A percentile compares a stretch with the other conserved stretches of the same genome.
Conservation (phyloP, 345 rosid genomes). For the Zanthoxylum bungeanum region DNA sequence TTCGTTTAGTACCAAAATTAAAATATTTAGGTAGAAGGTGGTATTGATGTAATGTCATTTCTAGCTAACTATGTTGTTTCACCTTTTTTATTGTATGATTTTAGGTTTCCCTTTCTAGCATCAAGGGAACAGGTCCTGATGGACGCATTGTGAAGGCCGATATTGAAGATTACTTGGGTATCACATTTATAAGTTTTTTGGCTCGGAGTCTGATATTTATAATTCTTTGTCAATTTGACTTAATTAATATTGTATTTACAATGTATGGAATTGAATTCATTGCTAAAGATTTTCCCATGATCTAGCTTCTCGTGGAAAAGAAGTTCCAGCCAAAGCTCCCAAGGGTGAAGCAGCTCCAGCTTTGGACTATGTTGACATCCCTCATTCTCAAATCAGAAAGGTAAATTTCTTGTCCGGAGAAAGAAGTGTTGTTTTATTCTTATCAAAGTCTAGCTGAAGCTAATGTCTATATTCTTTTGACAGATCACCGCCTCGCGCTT, state of each 20-base stretch:
- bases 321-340: constrained; percentile 52
- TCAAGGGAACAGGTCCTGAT: constrained; percentile 92
- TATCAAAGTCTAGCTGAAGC: constrained; percentile 5
- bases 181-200: constrained; percentile 3
- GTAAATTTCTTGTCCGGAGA: constrained; percentile 22
- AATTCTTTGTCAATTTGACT: constrained; percentile 1
- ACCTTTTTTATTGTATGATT: constrained; percentile 9
- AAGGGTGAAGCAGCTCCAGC: constrained; percentile 43
- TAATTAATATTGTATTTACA: neutral
- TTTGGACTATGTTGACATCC: constrained; percentile 84
- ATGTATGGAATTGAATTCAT: constrained; percentile 1
- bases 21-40: neutral
- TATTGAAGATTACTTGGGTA: constrained; percentile 91
- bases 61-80: constrained; percentile 8
- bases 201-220: neutral
- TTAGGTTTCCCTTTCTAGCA: constrained; percentile 76
- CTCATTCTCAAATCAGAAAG: constrained; percentile 95
- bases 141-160: constrained; percentile 89
- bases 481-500: constrained; percentile 95
- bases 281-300: constrained; percentile 14
- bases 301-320: constrained; percentile 74
- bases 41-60: neutral
- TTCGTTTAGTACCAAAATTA: neutral
- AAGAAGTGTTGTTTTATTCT: neutral
- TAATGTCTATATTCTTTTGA: constrained; percentile 24